These are phyloP conservation scores for Dicorynia guianensis DNA, from an alignment of 306 rosid species.

Conservation along the genomic window DNA sequence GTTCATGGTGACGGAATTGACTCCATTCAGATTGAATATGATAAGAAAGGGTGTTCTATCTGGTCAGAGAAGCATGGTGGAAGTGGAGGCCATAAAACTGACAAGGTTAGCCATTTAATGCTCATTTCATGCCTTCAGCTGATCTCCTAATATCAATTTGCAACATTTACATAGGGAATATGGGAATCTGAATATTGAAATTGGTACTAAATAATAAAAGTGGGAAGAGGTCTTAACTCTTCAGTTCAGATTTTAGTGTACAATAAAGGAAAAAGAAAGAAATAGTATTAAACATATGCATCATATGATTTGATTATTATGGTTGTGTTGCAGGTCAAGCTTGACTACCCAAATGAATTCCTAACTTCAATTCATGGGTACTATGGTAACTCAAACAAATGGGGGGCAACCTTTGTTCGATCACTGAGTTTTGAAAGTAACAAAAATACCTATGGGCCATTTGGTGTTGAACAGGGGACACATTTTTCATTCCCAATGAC, in stretches of 20 bases:
- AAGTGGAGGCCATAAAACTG: slow-evolving; percentile 72
- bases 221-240: no score
- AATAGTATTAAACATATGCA: slow-evolving; percentile 3
- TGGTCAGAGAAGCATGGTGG: slow-evolving; percentile 88
- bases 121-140: neutral
- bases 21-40: slow-evolving; percentile 81
- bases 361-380: slow-evolving; percentile 68
- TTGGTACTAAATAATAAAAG: no score
- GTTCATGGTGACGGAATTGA: slow-evolving; percentile 70
- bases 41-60: slow-evolving; percentile 57
- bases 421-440: slow-evolving; percentile 70
- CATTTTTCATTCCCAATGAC: slow-evolving; percentile 61
- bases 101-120: slow-evolving; percentile 42
- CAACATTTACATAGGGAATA: neutral
- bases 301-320: slow-evolving; percentile 26
- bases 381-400: slow-evolving; percentile 58
- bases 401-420: slow-evolving; percentile 54
- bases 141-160: slow-evolving; percentile 1
- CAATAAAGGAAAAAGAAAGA: no score
- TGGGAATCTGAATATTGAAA: slow-evolving; percentile 2
- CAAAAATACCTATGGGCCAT: slow-evolving; percentile 68
- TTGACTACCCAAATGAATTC: slow-evolving; percentile 71
- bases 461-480: slow-evolving; percentile 67
- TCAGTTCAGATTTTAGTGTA: no score
- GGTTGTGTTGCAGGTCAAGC: slow-evolving; percentile 59